A percentile compares a stretch with the other conserved stretches of the same genome.
These are phyloP conservation scores for Rhodotorula sp. DNA, from an alignment of 1,284 basidiomycete species.

Conservation along the genomic window DNA sequence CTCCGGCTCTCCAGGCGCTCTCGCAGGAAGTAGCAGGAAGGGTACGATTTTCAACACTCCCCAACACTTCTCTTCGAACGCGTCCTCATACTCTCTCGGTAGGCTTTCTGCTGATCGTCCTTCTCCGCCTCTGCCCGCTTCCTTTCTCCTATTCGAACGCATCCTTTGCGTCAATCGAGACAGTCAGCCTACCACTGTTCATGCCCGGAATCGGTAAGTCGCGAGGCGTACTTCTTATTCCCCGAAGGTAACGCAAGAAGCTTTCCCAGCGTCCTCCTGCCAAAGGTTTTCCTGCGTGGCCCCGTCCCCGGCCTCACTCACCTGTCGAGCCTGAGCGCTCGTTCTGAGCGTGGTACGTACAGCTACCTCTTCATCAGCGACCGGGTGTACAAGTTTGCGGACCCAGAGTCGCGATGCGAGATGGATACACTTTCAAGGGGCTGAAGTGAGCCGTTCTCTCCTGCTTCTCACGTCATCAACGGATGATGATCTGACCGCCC, in stretches of 20 bases:
- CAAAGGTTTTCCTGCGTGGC: slow-evolving; percentile 64
- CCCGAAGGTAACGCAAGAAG: background rate
- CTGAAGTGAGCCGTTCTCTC: slow-evolving; percentile 53
- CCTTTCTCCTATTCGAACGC: slow-evolving; percentile 69
- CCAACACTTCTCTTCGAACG: too few species aligned
- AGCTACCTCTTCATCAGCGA: slow-evolving; percentile 71
- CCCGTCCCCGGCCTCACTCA: background rate
- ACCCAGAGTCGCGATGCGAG: slow-evolving; percentile 66
- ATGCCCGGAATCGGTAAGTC: slow-evolving; percentile 59
- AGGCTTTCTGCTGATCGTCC: slow-evolving; percentile 65
- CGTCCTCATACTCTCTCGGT: too few species aligned
- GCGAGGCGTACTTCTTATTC: too few species aligned
- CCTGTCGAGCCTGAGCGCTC: background rate
- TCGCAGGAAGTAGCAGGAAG: slow-evolving; percentile 62
- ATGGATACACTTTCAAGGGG: slow-evolving; percentile 71
- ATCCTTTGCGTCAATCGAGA: slow-evolving; percentile 62
- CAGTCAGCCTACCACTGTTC: slow-evolving; percentile 72
- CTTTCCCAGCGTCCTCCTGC: slow-evolving; percentile 57
- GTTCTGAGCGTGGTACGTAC: too few species aligned
- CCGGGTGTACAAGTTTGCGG: slow-evolving; percentile 69
- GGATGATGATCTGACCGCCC: background rate
- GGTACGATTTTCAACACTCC: slow-evolving; percentile 11
- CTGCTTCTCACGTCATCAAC: slow-evolving; percentile 5
- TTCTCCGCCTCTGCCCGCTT: slow-evolving; percentile 70
- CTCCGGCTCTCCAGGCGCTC: slow-evolving; percentile 34